These are phyloP conservation scores for Neostapfia colusana DNA, from an alignment of 176 grass and related monocot species.

Conservation along the genomic window DNA sequence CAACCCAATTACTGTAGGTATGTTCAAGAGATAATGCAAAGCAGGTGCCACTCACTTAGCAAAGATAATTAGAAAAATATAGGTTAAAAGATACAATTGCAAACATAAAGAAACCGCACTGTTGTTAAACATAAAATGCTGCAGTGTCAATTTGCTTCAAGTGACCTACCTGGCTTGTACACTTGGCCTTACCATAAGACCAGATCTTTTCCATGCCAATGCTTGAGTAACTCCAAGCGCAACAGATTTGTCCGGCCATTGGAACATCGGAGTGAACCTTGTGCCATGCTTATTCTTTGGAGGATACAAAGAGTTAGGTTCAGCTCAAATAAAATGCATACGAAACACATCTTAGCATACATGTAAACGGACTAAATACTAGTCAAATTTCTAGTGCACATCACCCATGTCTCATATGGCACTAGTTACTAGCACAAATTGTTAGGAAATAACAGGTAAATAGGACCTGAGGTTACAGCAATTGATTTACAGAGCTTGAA, in stretches of 20 bases:
- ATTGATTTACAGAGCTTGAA: not conserved
- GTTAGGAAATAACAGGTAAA: not conserved
- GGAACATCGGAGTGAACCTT: constrained; percentile 68
- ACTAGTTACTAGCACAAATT: not conserved
- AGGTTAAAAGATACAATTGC: not conserved
- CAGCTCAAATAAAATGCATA: not conserved
- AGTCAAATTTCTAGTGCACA: not conserved
- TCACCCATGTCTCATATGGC: not conserved
- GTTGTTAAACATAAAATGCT: constrained; percentile 26
- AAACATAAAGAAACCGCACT: not conserved
- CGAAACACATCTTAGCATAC: not conserved
- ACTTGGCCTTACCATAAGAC: constrained; percentile 74
- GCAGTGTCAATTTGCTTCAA: constrained; percentile 21
- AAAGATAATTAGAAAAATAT: not conserved
- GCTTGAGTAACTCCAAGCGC: constrained; percentile 72
- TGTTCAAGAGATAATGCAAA: too few relatives aligned
- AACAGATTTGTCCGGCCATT: constrained; percentile 78
- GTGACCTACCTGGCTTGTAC: constrained; percentile 83
- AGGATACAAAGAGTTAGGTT: not conserved
- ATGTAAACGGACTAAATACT: not conserved
- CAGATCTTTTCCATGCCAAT: constrained; percentile 70
- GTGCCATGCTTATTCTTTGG: constrained; percentile 70
- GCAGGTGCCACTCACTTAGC: too few relatives aligned
- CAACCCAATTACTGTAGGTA: too few relatives aligned
- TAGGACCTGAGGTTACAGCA: not conserved